Percentiles rank a stretch among this genome's conserved stretches.
These are phyloP conservation scores for Bryum argenteum DNA, from an alignment of 225 moss, liverwort and hornwort genomes.

Conservation along the genomic window DNA sequence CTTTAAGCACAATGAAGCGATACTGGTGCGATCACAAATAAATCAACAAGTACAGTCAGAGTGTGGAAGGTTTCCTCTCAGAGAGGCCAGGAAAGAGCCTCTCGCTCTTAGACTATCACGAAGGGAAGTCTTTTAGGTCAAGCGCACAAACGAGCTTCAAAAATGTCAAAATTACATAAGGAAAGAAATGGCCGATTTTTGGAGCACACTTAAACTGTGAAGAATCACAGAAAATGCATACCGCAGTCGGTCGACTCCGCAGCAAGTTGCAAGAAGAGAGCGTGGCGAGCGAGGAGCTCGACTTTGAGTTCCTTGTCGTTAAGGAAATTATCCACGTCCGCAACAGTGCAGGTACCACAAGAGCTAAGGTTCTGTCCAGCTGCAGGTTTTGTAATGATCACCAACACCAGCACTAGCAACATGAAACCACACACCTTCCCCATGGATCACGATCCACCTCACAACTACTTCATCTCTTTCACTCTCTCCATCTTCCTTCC, in stretches of 20 bases:
- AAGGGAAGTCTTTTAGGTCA: constrained; percentile 1
- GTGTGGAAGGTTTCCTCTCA: background rate
- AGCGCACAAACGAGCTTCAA: background rate
- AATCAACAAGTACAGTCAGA: background rate
- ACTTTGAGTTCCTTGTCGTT: constrained; percentile 55
- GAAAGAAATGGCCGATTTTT: background rate
- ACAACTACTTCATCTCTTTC: constrained; percentile 21
- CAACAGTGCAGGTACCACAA: constrained; percentile 24
- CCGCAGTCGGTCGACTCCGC: constrained; percentile 61
- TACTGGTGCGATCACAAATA: background rate
- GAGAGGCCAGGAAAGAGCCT: constrained; percentile 5
- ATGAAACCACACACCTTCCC: constrained; percentile 30
- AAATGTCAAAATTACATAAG: background rate
- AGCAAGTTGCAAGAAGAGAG: constrained; percentile 53
- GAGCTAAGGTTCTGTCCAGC: constrained; percentile 26
- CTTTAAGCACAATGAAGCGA: background rate
- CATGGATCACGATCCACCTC: constrained; percentile 37
- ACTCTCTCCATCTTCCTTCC: constrained; percentile 14
- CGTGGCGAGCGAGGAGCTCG: constrained; percentile 51
- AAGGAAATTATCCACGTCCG: constrained; percentile 35
- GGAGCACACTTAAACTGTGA: background rate
- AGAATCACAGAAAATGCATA: constrained; percentile 12
- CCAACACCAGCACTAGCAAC: constrained; percentile 33
- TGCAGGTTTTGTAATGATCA: constrained; percentile 25
- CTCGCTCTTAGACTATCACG: background rate